Base-by-base conservation (phyloP, 768 basidiomycete genomes). In the Lactarius pseudohatsudake region DNA sequence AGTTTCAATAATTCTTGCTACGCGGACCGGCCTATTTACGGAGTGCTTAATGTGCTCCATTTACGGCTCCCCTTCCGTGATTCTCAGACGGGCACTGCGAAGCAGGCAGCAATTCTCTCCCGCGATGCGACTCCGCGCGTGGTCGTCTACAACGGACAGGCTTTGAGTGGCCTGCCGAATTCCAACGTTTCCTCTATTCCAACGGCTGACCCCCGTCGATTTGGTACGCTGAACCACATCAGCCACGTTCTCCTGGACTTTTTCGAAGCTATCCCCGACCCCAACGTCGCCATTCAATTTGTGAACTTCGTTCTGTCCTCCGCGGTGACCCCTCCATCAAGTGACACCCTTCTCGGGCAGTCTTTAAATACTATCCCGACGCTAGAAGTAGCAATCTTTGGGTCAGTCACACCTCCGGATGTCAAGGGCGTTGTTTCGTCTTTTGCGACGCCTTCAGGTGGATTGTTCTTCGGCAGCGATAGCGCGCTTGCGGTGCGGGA, bases 301-400 rank as follows among this genome's bases (percentile, higher is more conserved):
- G 81, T 85, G 55, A 70, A 79, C 47, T 86, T 81, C 69, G 77
- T 88, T 45, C 75, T 86, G 18, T 76, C 77, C 5, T 73, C 74
- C 18, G 70, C 75, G 11, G 75, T 77, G 16, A 73, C 76, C 13
- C 82, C 85, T 9, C 84, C 85, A 4, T 69, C 77, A 4, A 75
- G 75, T 22, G 71, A 77, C 30, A 78, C 83, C 11, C 47, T 74
- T 16, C 75, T 86, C 6, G 79, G 76, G 62, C 71, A 76, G 60
- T 76, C 79, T 3, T 70, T 87, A n/a, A 68, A 79, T 13, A 72
- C 76, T 1, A 76, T 89, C 55, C 88, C 86, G 28, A 67, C 76
- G 1, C 71, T 90, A 41, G 87, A 88, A 74, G 84, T 87, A 4
- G 86, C 86, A 1, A 71, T 89, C n/a, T 88, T 89, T 72, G 88